Evolutionary conservation across 2,329 filamentous ascomycete genomes (phyloP), one percentile per base, ranked within the genome.

Genomic region (Mariannaea sp.): DNA sequence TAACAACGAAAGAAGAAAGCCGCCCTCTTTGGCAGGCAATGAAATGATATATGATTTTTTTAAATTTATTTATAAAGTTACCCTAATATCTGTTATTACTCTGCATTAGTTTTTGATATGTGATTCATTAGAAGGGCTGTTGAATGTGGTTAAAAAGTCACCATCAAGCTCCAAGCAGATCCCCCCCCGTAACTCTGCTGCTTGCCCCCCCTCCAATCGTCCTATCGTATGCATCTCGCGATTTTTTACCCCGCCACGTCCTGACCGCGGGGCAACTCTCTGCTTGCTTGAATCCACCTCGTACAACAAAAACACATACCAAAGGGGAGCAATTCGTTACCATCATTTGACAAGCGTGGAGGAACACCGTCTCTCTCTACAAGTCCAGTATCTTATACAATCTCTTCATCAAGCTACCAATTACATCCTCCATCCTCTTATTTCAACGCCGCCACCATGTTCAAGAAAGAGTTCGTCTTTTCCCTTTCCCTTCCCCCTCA

Each of bases 381-480:
- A n/a, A n/a, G n/a, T n/a, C n/a, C n/a, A n/a, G n/a, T n/a, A n/a
- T 22, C 14, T 20, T 16, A 9, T n/a, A 35, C 40, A n/a, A 12
- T 44, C 26, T 19, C 9, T 27, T n/a, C 26, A 26, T 20, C 39
- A 9, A 32, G 5, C 10, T 12, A n/a, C 12, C 16, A 30, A 13
- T 32, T 17, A 16, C 27, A 17, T 9, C 10, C n/a, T 13, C 7
- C 20, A 27, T 36, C 16, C 20, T 17, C 17, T 26, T 24, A 43
- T 49, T 19, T n/a, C n/a, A 57, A 44, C 57, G 38, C 59, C 60
- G 61, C 48, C 74, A 84, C 69, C 58, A 96, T 96, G 91, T 96
- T 96, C 73, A 96, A 96, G 72, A 96, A 94, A 81, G 90, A 95
- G 91, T 94, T 74, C 70, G 82, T 75, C 20, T 27, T 22, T 42